Evolutionary conservation across 345 rosid species (phyloP).

Genomic region (Conringia planisiliqua): DNA sequence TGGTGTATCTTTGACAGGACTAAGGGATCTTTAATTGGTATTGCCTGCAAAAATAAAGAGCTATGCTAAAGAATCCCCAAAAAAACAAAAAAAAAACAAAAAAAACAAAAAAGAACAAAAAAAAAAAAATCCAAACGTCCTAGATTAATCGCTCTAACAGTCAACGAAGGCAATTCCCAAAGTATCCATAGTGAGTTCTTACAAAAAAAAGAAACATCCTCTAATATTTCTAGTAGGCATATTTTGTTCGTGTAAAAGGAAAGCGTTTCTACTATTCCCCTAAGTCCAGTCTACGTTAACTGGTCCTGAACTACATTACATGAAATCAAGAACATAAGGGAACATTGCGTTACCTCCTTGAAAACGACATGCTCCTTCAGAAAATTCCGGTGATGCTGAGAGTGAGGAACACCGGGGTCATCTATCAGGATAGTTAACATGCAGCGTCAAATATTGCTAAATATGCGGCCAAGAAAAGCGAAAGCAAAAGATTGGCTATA

Average conservation of each 20-base stretch:
- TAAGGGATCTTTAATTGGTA: constrained; percentile 75
- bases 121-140: not conserved
- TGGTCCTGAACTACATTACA: constrained; percentile 10
- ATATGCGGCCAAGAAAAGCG: constrained; percentile 7
- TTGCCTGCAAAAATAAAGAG: constrained; percentile 51
- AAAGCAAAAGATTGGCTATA: constrained; percentile 5
- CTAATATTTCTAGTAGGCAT: not conserved
- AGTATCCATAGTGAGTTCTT: not conserved
- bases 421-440: constrained; percentile 44
- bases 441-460: constrained; percentile 4
- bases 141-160: constrained; percentile 1
- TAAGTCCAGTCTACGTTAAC: not conserved
- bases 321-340: not conserved
- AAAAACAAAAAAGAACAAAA: not conserved
- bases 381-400: constrained; percentile 82
- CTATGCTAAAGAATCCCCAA: not conserved
- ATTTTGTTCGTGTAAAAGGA: not conserved
- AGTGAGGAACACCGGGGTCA: constrained; percentile 77
- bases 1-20: constrained; percentile 97
- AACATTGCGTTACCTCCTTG: constrained; percentile 69
- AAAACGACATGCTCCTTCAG: constrained; percentile 88
- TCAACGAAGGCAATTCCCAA: not conserved
- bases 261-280: not conserved
- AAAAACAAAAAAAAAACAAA: not conserved
- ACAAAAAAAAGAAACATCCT: not conserved